Base-by-base conservation (phyloP, 345 rosid species). In the Populus euphratica region DNA sequence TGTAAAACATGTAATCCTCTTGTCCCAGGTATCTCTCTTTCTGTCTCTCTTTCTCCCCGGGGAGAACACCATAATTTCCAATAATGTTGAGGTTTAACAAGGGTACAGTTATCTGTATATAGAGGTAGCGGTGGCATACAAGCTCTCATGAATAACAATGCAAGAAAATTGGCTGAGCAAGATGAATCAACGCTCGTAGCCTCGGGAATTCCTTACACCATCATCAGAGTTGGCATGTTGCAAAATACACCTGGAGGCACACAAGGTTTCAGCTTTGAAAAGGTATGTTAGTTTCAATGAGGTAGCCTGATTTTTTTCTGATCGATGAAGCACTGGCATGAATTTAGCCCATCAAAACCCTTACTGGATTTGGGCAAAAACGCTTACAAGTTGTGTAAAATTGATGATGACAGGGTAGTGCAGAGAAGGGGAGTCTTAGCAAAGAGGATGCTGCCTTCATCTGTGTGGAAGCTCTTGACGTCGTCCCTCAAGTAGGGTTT, bases 61-160 rank as follows among this genome's bases (percentile, higher is more conserved):
- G 47, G 11, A 43, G 44, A 41, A 3, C 14, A 43, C 14, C 47
- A 10, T 41, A 2, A 41, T 47, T 47, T 16, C 52, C 52, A 47
- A 14, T 14, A 14, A 4, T 4, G 52, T 76, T 80, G 80, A 80
- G 73, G 88, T 87, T 91, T 91, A 81, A 89, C 81, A 86, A 86
- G 92, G 86, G 77, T 86, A 83, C 97, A 95, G 98, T 86, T 91
- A 87, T 90, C 96, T 87, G 91, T 83, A 86, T 91, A 93, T 88
- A 86, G 87, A 91, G 89, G 89, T 77, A 86, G 89, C 59, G 70
- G 90, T 13, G 96, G 94, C 79, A 80, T 93, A 80, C 86, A 88
- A 89, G 88, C 93, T 83, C 68, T 93, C 49, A 82, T 92, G 92
- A 91, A 80, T 62, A 88, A 69, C 83, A 88, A 82, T 47, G 82